Evolutionary conservation across 768 basidiomycete genomes (phyloP).

Genomic region (Naematelia encephala): DNA sequence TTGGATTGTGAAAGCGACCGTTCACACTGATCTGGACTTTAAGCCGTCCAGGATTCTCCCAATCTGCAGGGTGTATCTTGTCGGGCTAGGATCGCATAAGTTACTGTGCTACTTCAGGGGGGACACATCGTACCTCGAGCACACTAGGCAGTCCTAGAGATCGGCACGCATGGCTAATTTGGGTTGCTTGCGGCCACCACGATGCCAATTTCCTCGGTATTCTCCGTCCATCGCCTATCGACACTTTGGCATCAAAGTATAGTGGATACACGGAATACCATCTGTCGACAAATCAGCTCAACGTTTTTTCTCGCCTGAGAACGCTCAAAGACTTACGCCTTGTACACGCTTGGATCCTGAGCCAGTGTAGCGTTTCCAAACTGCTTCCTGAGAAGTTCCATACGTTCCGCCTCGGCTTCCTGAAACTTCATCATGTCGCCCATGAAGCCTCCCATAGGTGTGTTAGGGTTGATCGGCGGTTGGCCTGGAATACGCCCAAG

Average conservation of each 20-base stretch:
- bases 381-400: constrained; percentile 42
- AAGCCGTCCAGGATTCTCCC: constrained; percentile 96
- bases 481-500: constrained; percentile 2
- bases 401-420: constrained; percentile 43
- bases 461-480: constrained; percentile 27
- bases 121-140: constrained; percentile 67
- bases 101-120: too few species aligned
- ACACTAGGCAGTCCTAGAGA: constrained; percentile 73
- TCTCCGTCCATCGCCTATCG: constrained; percentile 78
- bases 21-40: constrained; percentile 62
- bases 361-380: constrained; percentile 37
- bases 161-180: constrained; percentile 79
- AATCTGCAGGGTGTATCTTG: constrained; percentile 90
- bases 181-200: constrained; percentile 94
- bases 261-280: constrained; percentile 97
- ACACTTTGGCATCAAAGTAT: constrained; percentile 91
- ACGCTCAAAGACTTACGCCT: constrained; percentile 31
- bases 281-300: constrained; percentile 53
- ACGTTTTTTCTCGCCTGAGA: not conserved
- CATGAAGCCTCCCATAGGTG: constrained; percentile 51
- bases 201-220: constrained; percentile 72
- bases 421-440: constrained; percentile 51
- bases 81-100: too few species aligned
- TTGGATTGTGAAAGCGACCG: constrained; percentile 46
- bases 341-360: constrained; percentile 38